Conservation (phyloP, 305 asterid genomes). For the Ilex paraguariensis region DNA sequence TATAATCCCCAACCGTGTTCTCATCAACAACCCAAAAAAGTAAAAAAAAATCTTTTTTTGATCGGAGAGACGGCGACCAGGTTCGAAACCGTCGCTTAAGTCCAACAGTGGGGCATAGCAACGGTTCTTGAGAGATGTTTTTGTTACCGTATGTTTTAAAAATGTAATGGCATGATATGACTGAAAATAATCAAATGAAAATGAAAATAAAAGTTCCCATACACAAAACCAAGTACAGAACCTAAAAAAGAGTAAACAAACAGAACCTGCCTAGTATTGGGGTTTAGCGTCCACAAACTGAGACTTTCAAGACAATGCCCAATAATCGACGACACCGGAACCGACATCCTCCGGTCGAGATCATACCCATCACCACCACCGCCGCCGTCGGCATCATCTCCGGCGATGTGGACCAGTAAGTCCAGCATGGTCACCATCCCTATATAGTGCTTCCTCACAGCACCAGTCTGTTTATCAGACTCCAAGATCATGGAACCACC, state of each 20-base stretch:
- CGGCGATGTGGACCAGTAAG: constrained; percentile 70
- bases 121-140: background rate
- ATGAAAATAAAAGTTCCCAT: background rate
- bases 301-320: constrained; percentile 93
- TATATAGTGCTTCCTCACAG: constrained; percentile 78
- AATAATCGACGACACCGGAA: constrained; percentile 79
- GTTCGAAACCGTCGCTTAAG: background rate
- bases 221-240: background rate
- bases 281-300: constrained; percentile 83
- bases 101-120: background rate
- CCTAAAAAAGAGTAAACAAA: no score
- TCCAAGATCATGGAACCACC: constrained; percentile 96
- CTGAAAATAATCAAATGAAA: background rate
- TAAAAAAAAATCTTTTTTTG: no score
- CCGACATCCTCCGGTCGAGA: constrained; percentile 54
- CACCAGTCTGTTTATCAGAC: constrained; percentile 84
- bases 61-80: no score
- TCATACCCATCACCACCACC: constrained; percentile 23
- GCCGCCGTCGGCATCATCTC: constrained; percentile 17
- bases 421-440: constrained; percentile 94
- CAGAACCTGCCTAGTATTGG: constrained; percentile 54
- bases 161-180: no score
- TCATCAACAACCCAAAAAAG: no score
- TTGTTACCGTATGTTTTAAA: no score
- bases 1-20: no score